These are phyloP conservation scores for Lodderomyces pseudojiufengensis DNA, from an alignment of 1,139 yeast species.

Conservation along the genomic window DNA sequence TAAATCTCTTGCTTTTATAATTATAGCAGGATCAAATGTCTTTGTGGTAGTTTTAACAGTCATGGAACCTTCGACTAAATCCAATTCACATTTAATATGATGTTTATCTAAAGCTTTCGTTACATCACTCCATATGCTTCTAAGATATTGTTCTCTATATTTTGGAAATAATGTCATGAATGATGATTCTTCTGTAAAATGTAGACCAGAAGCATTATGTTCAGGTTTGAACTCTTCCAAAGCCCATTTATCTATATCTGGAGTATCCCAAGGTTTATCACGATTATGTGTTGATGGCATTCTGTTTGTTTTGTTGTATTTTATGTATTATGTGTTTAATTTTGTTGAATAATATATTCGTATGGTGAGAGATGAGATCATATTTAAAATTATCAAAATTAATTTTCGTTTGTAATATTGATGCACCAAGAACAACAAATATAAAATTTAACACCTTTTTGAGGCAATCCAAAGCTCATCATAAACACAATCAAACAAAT, in stretches of 20 bases:
- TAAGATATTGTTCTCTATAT: conserved; percentile 87
- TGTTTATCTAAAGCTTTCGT: conserved; percentile 72
- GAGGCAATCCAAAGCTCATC: no score
- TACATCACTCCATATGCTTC: conserved; percentile 91
- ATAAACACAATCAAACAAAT: no score
- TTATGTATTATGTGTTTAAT: not conserved
- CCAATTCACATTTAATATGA: conserved; percentile 75
- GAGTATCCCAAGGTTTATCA: conserved; percentile 98
- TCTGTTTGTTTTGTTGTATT: not conserved
- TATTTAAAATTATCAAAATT: not conserved
- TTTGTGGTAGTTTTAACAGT: conserved; percentile 93
- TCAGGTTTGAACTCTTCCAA: conserved; percentile 86
- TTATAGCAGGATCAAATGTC: conserved; percentile 92
- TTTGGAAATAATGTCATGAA: conserved; percentile 95
- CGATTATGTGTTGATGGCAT: conserved; percentile 93
- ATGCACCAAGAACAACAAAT: no score
- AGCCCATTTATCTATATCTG: conserved; percentile 92
- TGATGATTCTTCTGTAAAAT: conserved; percentile 91
- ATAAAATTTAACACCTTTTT: no score
- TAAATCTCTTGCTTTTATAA: conserved; percentile 90
- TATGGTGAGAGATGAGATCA: conserved; percentile 12
- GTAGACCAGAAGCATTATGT: conserved; percentile 78
- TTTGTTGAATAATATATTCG: not conserved
- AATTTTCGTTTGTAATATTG: not conserved
- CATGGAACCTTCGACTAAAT: conserved; percentile 96